Evolutionary conservation across 345 rosid genomes (phyloP), one percentile per base, ranked within the genome.

Genomic region (Corymbia maculata): DNA sequence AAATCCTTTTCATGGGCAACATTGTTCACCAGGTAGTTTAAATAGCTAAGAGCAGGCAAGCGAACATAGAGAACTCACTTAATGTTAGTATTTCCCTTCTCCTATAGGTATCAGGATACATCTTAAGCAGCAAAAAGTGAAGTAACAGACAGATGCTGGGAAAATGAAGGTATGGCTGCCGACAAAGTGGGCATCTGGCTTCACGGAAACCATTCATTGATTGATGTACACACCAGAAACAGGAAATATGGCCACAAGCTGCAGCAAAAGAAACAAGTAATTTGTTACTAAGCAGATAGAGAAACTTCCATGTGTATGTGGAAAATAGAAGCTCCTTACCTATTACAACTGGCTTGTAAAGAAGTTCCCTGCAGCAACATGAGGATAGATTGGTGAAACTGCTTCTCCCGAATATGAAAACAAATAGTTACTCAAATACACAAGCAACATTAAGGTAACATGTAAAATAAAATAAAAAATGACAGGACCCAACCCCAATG

Each of bases 161-260:
- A 80, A 96, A 96, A 91, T 96, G 95, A 91, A 89, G 86, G 88
- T 95, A 97, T 0, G 95, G 92, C 45, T 92, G 90, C 88, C 98
- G 91, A 89, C 98, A 96, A 55, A 97, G 66, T n/a, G 99, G 97
- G 90, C 99, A 97, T 53, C 55, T 90, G 87, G 98, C 94, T 87
- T 93, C 88, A 0, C 84, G 47, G 28, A 11, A 4, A 28, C 59
- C 6, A 85, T 21, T 91, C 99, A 97, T 97, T 6, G 97, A 95
- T 28, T 51, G 87, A 86, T 94, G 93, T 11, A 95, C 98, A 59
- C 99, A 97, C 99, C 99, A 97, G 89, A 97, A 97, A 93, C 99
- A 96, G 85, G 99, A 93, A 36, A 97, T 57, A 86, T 95, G 99
- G 86, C 99, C 99, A 92, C 99, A 97, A 79, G 94, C 99, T 97